Evolutionary conservation across 441 rosid genomes (phyloP).

Genomic region (Daphne laureola): DNA sequence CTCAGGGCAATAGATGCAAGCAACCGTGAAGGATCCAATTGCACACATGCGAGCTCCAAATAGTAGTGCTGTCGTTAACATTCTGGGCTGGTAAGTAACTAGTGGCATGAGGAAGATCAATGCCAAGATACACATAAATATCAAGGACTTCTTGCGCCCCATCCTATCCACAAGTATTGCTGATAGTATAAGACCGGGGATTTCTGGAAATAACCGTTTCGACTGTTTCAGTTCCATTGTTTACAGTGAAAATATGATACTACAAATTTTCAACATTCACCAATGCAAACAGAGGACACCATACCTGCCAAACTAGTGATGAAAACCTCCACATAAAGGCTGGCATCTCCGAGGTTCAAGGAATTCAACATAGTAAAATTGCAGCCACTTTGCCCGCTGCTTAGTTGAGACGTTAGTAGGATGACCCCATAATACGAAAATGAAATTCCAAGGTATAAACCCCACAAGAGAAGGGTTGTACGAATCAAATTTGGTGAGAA

Average conservation of each 20-base stretch:
- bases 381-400: constrained; percentile 27
- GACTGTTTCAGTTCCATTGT: background rate
- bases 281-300: background rate
- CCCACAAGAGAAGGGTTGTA: constrained; percentile 45
- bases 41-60: constrained; percentile 52
- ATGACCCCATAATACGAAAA: constrained; percentile 49
- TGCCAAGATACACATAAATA: constrained; percentile 32
- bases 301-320: constrained; percentile 56
- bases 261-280: background rate
- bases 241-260: background rate
- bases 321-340: constrained; percentile 30
- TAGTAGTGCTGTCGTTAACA: constrained; percentile 30
- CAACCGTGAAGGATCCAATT: constrained; percentile 35
- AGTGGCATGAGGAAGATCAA: constrained; percentile 45
- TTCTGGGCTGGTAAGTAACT: constrained; percentile 20
- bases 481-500: constrained; percentile 35
- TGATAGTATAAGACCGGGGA: constrained; percentile 44
- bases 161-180: constrained; percentile 40
- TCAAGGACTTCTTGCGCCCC: constrained; percentile 49
- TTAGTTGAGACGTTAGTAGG: constrained; percentile 47
- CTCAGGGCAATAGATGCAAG: constrained; percentile 54
- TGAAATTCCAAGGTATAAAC: constrained; percentile 36
- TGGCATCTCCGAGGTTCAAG: constrained; percentile 12
- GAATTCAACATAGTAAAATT: constrained; percentile 3
- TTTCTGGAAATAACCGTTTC: constrained; percentile 24